These are phyloP conservation scores for Aureobasidium sp. DNA, from an alignment of 2,329 filamentous ascomycete species.

Conservation along the genomic window DNA sequence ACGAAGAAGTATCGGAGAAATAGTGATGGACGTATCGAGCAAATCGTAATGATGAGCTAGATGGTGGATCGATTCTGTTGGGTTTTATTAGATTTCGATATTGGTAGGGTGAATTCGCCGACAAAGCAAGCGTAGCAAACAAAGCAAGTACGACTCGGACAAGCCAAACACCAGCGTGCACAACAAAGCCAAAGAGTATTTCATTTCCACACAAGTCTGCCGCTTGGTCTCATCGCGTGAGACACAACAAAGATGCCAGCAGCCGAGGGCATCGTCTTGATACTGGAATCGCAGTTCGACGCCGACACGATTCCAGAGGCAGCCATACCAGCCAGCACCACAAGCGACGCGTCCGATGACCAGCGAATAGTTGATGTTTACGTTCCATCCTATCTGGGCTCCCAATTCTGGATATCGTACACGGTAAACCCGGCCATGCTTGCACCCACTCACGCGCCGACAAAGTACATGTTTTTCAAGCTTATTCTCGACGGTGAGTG, in stretches of 20 bases:
- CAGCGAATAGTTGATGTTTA: conserved; percentile 33
- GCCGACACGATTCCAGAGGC: conserved; percentile 16
- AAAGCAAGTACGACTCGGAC: background rate
- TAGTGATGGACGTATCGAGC: no score
- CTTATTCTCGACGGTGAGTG: conserved; percentile 44
- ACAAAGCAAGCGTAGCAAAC: background rate
- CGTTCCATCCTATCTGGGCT: conserved; percentile 38
- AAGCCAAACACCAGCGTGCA: background rate
- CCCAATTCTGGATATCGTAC: conserved; percentile 52
- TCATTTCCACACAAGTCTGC: background rate
- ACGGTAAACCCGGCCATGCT: conserved; percentile 20
- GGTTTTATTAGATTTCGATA: background rate
- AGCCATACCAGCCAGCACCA: background rate
- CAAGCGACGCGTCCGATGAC: background rate
- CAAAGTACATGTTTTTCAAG: conserved; percentile 49
- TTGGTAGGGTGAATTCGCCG: background rate
- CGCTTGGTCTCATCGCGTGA: background rate
- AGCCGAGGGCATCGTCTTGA: conserved; percentile 11
- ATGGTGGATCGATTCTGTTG: no score
- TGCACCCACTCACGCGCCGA: conserved; percentile 2
- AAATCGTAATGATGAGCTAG: no score
- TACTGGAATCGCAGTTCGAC: conserved; percentile 18
- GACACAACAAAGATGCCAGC: background rate
- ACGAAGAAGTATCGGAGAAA: no score
- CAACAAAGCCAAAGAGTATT: background rate